These are phyloP conservation scores for Scutellaria minor DNA, from an alignment of 257 asterid genomes.

Conservation along the genomic window DNA sequence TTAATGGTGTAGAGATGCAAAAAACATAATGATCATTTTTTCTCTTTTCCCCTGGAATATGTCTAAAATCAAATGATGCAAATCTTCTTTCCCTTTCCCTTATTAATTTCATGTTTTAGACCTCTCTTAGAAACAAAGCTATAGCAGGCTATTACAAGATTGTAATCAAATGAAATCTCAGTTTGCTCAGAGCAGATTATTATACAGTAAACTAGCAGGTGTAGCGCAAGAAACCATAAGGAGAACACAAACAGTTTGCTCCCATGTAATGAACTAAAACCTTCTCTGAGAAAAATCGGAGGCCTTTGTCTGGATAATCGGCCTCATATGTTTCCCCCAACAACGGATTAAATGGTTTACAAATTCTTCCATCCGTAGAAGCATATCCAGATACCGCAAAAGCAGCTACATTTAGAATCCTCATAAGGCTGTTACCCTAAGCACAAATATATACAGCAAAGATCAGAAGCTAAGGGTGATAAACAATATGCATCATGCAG, in stretches of 20 bases:
- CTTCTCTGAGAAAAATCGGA: conserved; percentile 92
- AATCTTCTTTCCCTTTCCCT: neutral
- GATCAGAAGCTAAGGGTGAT: conserved; percentile 36
- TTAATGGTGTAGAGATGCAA: neutral
- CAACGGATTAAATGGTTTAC: conserved; percentile 97
- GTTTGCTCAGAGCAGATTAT: conserved; percentile 11
- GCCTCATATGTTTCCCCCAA: conserved; percentile 98
- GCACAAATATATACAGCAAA: conserved; percentile 29
- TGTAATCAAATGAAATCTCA: conserved; percentile 12
- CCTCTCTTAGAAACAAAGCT: conserved; percentile 17
- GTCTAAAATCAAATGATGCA: neutral
- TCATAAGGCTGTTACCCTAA: conserved; percentile 91
- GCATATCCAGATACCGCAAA: conserved; percentile 99
- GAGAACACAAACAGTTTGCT: conserved; percentile 17
- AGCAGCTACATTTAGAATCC: conserved; percentile 95
- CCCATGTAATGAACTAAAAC: conserved; percentile 41
- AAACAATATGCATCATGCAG: conserved; percentile 5
- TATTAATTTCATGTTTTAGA: conserved; percentile 7
- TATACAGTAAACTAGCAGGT: neutral
- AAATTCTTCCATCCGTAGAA: conserved; percentile 88
- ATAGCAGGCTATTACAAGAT: neutral
- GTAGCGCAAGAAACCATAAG: conserved; percentile 6
- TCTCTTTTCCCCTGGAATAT: neutral
- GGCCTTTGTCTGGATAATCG: conserved; percentile 91
- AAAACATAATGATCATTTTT: neutral